These are phyloP conservation scores for Malus sieversii DNA, from an alignment of 306 rosid genomes.

Conservation along the genomic window DNA sequence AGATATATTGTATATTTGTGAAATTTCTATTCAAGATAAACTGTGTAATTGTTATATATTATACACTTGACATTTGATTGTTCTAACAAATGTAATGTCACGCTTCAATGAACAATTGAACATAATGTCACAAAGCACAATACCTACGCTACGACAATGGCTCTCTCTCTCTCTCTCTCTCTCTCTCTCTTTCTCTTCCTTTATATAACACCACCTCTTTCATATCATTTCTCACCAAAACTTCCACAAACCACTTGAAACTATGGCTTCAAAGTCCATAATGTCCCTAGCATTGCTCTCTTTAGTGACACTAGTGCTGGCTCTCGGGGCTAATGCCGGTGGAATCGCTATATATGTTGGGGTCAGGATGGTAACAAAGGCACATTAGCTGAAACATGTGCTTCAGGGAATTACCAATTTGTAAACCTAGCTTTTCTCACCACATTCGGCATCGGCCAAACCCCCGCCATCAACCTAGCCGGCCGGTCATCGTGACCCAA, in stretches of 20 bases:
- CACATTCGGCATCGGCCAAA: slow-evolving; percentile 16
- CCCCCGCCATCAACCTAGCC: slow-evolving; percentile 21
- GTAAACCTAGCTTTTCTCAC: slow-evolving; percentile 28
- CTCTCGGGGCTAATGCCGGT: slow-evolving; percentile 1
- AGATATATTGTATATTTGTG: too few species aligned
- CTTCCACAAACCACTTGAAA: not conserved
- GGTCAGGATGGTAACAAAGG: slow-evolving; percentile 26
- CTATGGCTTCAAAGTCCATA: not conserved
- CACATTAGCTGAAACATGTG: slow-evolving; percentile 22
- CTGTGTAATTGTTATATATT: too few species aligned
- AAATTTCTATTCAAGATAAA: too few species aligned
- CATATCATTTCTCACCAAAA: not conserved
- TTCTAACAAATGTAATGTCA: not conserved
- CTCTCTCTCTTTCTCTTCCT: too few species aligned
- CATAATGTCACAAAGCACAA: not conserved
- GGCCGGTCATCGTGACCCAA: slow-evolving; percentile 27
- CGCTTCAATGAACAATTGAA: not conserved
- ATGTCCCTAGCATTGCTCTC: not conserved
- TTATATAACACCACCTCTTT: not conserved
- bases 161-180: not conserved
- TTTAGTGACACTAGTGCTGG: not conserved
- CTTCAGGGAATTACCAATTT: slow-evolving; percentile 19
- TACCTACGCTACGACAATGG: too few species aligned
- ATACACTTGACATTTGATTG: too few species aligned
- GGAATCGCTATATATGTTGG: slow-evolving; percentile 23